Percentiles rank a stretch among this genome's conserved stretches.
Evolutionary conservation across 306 rosid species (phyloP).

Genomic region (Luffa acutangula): DNA sequence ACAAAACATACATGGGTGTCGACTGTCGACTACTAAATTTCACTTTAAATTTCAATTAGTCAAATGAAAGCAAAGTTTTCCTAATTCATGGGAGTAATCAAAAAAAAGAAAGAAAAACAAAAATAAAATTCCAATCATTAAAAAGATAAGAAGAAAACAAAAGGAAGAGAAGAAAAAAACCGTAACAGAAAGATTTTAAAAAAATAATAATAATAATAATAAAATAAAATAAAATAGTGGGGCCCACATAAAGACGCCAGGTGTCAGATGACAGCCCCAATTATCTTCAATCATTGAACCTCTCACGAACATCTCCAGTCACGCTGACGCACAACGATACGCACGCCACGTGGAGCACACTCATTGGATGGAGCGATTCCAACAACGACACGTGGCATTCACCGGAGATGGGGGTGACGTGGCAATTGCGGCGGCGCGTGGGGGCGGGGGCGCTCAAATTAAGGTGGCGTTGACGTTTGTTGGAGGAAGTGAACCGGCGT

Average conservation of each 20-base stretch:
- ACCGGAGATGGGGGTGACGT: neutral
- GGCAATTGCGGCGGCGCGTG: slow-evolving; percentile 1
- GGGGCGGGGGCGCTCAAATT: neutral
- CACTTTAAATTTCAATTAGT: no score
- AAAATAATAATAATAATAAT: no score
- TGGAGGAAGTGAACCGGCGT: neutral
- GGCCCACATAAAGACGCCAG: neutral
- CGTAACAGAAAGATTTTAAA: neutral
- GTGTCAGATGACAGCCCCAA: neutral
- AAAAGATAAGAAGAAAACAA: neutral
- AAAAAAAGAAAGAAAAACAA: no score
- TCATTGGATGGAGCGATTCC: neutral
- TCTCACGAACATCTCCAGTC: neutral
- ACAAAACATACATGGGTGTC: no score
- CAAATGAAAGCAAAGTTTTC: no score
- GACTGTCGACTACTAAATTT: no score
- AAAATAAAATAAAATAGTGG: neutral
- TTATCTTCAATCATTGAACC: neutral
- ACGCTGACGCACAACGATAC: neutral
- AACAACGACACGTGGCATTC: neutral
- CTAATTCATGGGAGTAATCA: no score
- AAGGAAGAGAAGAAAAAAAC: neutral
- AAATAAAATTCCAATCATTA: neutral
- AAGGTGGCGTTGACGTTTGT: neutral
- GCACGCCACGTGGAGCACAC: neutral